A percentile compares a stretch with the other conserved stretches of the same genome.
phyloP scores from a whole-genome alignment of 2,329 filamentous ascomycete species.

The Acephala macrosclerotiorum region DNA sequence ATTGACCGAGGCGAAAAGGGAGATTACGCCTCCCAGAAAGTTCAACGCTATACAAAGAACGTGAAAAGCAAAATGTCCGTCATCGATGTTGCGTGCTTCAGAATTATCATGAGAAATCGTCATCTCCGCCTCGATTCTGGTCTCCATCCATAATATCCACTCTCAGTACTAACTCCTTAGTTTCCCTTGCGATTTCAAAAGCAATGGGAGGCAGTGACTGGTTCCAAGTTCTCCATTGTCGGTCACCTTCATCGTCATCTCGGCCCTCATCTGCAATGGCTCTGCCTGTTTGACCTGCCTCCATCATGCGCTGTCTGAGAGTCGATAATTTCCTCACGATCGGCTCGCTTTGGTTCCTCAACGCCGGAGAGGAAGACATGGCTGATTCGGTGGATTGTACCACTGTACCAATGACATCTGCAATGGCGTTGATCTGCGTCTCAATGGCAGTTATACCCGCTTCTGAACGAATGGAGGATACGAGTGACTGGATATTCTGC shows the following conservation, averaged over 20 bases:
- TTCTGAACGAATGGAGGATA: conserved; percentile 73
- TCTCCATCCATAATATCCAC: conserved; percentile 49
- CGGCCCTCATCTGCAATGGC: conserved; percentile 62
- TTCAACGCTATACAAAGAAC: conserved; percentile 11
- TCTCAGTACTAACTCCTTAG: conserved; percentile 72
- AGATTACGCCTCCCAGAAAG: background rate
- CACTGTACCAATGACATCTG: conserved; percentile 73
- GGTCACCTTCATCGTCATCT: conserved; percentile 59
- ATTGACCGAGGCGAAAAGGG: background rate
- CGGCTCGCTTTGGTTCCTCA: conserved; percentile 57
- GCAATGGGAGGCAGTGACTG: conserved; percentile 81
- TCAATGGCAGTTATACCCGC: conserved; percentile 69
- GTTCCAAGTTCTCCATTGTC: conserved; percentile 67
- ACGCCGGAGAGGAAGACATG: conserved; percentile 56
- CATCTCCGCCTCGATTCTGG: conserved; percentile 32
- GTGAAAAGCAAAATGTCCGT: background rate
- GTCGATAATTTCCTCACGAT: conserved; percentile 64
- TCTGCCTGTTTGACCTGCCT: conserved; percentile 67
- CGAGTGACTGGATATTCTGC: conserved; percentile 82
- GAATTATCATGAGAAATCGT: conserved; percentile 41
- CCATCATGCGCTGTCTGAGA: conserved; percentile 70
- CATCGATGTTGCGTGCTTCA: background rate
- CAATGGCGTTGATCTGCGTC: conserved; percentile 75
- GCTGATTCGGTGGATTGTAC: conserved; percentile 68
- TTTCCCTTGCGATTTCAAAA: conserved; percentile 85